Conservation (phyloP, 2,329 filamentous ascomycete species). For the Verticillium isaacii region DNA sequence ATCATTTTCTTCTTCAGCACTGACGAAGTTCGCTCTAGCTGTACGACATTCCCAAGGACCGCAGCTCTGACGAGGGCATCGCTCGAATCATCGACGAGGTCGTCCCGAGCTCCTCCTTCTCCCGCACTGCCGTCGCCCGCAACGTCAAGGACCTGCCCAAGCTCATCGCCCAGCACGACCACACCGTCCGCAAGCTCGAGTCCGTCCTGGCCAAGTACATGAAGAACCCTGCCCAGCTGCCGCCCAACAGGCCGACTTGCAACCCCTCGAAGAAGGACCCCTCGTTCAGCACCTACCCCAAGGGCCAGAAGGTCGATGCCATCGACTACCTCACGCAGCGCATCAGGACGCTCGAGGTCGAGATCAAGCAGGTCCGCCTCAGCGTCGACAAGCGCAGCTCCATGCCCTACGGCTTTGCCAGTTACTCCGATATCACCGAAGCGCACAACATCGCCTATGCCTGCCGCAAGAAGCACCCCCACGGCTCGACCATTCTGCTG, state of each 20-base stretch:
- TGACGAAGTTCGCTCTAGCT: constrained; percentile 46
- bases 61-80: constrained; percentile 80
- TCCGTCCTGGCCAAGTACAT: constrained; percentile 83
- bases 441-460: constrained; percentile 84
- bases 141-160: constrained; percentile 89
- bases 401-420: constrained; percentile 90
- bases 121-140: constrained; percentile 76
- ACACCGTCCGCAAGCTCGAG: constrained; percentile 77
- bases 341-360: constrained; percentile 74
- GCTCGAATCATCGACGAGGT: constrained; percentile 76
- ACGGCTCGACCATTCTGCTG: constrained; percentile 70
- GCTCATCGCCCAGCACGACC: constrained; percentile 78
- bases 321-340: constrained; percentile 88
- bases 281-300: constrained; percentile 57
- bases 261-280: constrained; percentile 76
- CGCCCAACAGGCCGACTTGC: constrained; percentile 71
- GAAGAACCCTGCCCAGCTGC: constrained; percentile 77
- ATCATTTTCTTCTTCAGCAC: constrained; percentile 7
- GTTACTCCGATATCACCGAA: constrained; percentile 82
- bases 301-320: constrained; percentile 77
- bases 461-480: constrained; percentile 73
- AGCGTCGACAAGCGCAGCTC: constrained; percentile 83
- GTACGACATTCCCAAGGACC: constrained; percentile 76
- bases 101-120: constrained; percentile 72
- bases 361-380: constrained; percentile 78